Conservation (phyloP, 2,329 filamentous ascomycete species). For the Aspergillus tamarii region DNA sequence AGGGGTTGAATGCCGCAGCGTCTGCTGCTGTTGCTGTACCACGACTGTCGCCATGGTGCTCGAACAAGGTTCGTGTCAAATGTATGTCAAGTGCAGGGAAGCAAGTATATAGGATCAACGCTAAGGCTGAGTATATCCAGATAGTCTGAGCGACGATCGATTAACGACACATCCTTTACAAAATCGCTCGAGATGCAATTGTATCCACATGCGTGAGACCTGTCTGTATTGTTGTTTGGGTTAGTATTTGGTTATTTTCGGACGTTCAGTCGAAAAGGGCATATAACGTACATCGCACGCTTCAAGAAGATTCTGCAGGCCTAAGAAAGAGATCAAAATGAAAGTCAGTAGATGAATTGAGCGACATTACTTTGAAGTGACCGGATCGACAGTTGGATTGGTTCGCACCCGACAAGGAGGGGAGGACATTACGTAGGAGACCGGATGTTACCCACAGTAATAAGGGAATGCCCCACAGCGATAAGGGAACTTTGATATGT, state of each 20-base stretch:
- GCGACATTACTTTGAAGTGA: background rate
- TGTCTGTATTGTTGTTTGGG: background rate
- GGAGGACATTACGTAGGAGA: conserved; percentile 12
- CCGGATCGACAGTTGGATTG: background rate
- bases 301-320: background rate
- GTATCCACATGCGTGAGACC: conserved; percentile 11
- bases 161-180: conserved; percentile 26
- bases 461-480: conserved; percentile 14
- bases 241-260: background rate
- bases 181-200: conserved; percentile 2
- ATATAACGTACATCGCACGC: background rate
- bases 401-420: conserved; percentile 2
- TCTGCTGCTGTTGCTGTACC: conserved; percentile 51
- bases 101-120: conserved; percentile 3
- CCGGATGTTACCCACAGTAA: conserved; percentile 13
- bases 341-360: background rate
- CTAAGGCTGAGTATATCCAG: conserved; percentile 3
- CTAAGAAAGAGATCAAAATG: background rate
- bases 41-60: conserved; percentile 50
- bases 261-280: background rate
- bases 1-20: conserved; percentile 52
- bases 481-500: conserved; percentile 11
- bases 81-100: background rate
- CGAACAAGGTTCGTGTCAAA: background rate
- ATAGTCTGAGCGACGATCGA: conserved; percentile 7